A percentile compares a stretch with the other conserved stretches of the same genome.
phyloP scores from a whole-genome alignment of 805 yeast genomes.

The Spathaspora sp. region DNA sequence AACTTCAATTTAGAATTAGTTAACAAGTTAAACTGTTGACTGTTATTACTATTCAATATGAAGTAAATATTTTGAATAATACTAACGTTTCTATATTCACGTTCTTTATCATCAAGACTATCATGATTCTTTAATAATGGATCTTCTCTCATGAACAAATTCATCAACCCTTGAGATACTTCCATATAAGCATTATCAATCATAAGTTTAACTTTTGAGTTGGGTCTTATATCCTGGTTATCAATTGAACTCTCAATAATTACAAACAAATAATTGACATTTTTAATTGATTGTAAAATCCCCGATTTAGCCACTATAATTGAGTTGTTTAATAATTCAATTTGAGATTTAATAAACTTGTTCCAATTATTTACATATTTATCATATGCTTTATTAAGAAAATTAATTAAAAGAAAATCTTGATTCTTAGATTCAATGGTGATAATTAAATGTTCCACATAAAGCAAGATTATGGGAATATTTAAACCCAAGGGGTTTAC shows the following conservation, averaged over 20 bases:
- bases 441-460: conserved; percentile 22
- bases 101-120: conserved; percentile 38
- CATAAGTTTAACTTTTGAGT: conserved; percentile 17
- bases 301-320: conserved; percentile 35
- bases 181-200: conserved; percentile 28
- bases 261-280: conserved; percentile 28
- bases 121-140: conserved; percentile 41
- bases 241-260: conserved; percentile 32
- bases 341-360: conserved; percentile 54
- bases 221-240: conserved; percentile 13
- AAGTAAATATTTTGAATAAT: conserved; percentile 37
- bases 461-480: conserved; percentile 29
- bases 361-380: conserved; percentile 56
- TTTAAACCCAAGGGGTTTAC: conserved; percentile 34
- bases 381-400: conserved; percentile 49
- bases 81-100: conserved; percentile 37
- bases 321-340: conserved; percentile 33
- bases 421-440: conserved; percentile 48
- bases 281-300: conserved; percentile 29
- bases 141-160: conserved; percentile 37
- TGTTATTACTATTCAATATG: conserved; percentile 30
- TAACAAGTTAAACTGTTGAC: conserved; percentile 13
- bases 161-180: conserved; percentile 29
- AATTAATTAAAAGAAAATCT: conserved; percentile 53
- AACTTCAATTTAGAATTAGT: conserved; percentile 19